Conservation (phyloP, 2,329 filamentous ascomycete species). For the Cytospora paraplurivora region DNA sequence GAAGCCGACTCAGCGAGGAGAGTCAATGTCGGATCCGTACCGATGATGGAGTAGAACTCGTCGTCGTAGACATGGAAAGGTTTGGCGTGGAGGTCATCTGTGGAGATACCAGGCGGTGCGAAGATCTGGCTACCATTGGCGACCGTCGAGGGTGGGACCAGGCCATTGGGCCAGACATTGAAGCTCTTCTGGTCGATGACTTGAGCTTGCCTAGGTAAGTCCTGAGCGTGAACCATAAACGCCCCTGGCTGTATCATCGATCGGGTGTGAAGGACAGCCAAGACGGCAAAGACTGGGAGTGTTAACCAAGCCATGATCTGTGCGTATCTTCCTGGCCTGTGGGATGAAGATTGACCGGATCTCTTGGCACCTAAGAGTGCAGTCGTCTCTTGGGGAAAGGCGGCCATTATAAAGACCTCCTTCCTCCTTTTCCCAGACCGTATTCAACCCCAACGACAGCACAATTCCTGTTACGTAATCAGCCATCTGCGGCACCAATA, state of each 20-base stretch:
- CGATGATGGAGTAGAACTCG: conserved; percentile 54
- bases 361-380: background rate
- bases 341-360: background rate
- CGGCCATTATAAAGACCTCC: conserved; percentile 8
- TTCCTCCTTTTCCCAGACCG: background rate
- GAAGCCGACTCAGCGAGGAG: conserved; percentile 48
- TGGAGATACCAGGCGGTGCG: conserved; percentile 46
- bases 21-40: conserved; percentile 50
- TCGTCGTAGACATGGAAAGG: conserved; percentile 53
- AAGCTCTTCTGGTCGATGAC: conserved; percentile 48
- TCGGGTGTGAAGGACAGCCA: conserved; percentile 24
- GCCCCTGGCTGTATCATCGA: conserved; percentile 20
- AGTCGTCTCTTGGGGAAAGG: conserved; percentile 2
- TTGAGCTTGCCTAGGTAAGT: conserved; percentile 42
- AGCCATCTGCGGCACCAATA: too few relatives aligned
- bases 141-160: conserved; percentile 41
- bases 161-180: conserved; percentile 40
- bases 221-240: conserved; percentile 10
- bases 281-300: conserved; percentile 20
- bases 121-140: conserved; percentile 44
- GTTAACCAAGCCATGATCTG: conserved; percentile 26
- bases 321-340: conserved; percentile 15
- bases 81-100: conserved; percentile 41
- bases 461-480: too few relatives aligned
- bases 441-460: background rate